These are phyloP conservation scores for Backusella sp. DNA, from an alignment of 192 early-diverging fungal genomes.

Conservation along the genomic window DNA sequence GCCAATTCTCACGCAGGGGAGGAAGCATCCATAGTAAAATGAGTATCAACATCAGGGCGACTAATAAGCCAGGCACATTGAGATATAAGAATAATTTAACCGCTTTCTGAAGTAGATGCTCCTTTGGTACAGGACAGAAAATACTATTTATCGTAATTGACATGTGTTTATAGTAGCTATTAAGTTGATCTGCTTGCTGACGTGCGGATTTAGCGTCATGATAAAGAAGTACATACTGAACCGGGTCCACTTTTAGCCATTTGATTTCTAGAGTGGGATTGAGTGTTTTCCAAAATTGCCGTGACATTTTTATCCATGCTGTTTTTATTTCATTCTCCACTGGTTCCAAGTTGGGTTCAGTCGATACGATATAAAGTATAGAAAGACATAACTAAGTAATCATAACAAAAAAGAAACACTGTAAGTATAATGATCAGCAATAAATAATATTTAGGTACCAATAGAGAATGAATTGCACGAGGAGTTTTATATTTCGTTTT, in stretches of 20 bases:
- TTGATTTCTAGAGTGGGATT: conserved; percentile 21
- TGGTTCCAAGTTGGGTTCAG: neutral
- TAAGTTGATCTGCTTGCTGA: neutral
- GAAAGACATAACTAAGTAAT: neutral
- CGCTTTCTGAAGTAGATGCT: neutral
- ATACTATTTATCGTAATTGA: neutral
- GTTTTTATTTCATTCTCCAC: neutral
- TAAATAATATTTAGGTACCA: neutral
- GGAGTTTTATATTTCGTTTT: neutral
- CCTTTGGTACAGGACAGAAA: neutral
- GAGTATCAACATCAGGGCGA: conserved; percentile 16
- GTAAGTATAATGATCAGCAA: neutral
- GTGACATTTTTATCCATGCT: neutral
- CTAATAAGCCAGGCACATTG: conserved; percentile 26
- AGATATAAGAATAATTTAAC: conserved; percentile 9
- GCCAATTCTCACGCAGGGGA: conserved; percentile 7
- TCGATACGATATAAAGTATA: neutral
- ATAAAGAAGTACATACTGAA: conserved; percentile 9
- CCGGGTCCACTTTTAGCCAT: conserved; percentile 24
- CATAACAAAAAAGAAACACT: neutral
- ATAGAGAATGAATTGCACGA: neutral
- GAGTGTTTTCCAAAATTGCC: neutral
- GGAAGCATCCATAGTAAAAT: conserved; percentile 32
- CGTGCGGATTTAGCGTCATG: neutral
- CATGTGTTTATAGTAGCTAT: neutral